Evolutionary conservation across 2,329 filamentous ascomycete species (phyloP).

Genomic region (Epichloe gansuensis): DNA sequence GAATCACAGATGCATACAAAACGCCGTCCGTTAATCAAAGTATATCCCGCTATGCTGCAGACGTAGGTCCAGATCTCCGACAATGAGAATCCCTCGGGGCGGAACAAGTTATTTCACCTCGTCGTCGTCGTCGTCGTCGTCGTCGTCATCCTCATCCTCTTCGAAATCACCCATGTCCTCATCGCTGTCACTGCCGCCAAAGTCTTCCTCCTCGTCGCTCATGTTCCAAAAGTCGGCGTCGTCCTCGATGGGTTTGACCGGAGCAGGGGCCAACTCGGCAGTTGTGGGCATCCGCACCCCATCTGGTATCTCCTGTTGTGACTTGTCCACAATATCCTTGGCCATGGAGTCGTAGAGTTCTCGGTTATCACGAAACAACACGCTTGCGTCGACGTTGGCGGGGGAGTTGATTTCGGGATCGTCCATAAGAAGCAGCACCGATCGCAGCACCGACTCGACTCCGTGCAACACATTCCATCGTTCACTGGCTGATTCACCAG

Average conservation of each 20-base stretch:
- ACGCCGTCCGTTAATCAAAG: conserved; percentile 1
- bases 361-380: conserved; percentile 67
- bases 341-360: conserved; percentile 58
- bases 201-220: conserved; percentile 63
- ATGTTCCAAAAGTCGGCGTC: conserved; percentile 78
- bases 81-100: background rate
- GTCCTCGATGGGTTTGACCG: conserved; percentile 47
- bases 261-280: conserved; percentile 45
- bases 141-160: conserved; percentile 38
- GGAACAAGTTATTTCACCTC: background rate
- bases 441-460: conserved; percentile 88
- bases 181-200: conserved; percentile 61
- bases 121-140: conserved; percentile 5
- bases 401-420: conserved; percentile 93
- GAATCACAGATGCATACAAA: background rate
- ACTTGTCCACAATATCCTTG: conserved; percentile 54
- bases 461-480: conserved; percentile 91
- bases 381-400: conserved; percentile 85
- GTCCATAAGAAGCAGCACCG: conserved; percentile 81
- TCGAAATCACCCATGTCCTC: conserved; percentile 49
- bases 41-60: conserved; percentile 5
- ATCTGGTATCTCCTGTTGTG: conserved; percentile 65
- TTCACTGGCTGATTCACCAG: conserved; percentile 78
- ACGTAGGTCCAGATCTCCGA: background rate
- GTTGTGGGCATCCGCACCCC: conserved; percentile 75